A percentile compares a stretch with the other conserved stretches of the same genome.
phyloP scores from a whole-genome alignment of 768 basidiomycete species.

The Suillus brevipes region DNA sequence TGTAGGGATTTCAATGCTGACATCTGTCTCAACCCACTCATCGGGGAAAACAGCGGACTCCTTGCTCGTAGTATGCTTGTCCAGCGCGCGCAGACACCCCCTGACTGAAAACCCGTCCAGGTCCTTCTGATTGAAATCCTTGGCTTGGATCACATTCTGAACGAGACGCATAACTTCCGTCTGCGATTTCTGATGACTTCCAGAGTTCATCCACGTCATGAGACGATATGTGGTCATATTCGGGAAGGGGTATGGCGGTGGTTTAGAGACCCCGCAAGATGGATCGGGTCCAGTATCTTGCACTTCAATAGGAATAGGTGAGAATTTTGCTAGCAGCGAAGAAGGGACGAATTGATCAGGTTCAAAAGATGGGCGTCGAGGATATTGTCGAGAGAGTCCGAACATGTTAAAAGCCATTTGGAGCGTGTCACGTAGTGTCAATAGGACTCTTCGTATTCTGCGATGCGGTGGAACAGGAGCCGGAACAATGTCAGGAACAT shows the following conservation, averaged over 20 bases:
- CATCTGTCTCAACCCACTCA: conserved; percentile 7
- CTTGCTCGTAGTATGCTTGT: neutral
- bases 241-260: conserved; percentile 3
- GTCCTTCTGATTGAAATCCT: conserved; percentile 11
- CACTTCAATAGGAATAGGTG: too few relatives aligned
- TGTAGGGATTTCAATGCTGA: conserved; percentile 4
- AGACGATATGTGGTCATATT: conserved; percentile 14
- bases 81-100: neutral
- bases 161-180: conserved; percentile 3
- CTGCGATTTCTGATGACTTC: conserved; percentile 6
- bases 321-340: neutral
- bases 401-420: too few relatives aligned
- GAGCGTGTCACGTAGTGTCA: too few relatives aligned
- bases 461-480: too few relatives aligned
- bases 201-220: too few relatives aligned
- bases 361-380: neutral
- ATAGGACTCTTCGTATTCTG: too few relatives aligned
- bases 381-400: neutral
- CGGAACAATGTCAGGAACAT: too few relatives aligned
- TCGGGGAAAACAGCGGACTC: neutral
- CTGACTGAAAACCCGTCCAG: conserved; percentile 5
- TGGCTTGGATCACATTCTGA: conserved; percentile 7
- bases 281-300: too few relatives aligned
- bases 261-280: too few relatives aligned
- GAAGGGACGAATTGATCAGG: neutral